phyloP scores from a whole-genome alignment of 73 alveolate genomes.

The Halteria grandinella region DNA sequence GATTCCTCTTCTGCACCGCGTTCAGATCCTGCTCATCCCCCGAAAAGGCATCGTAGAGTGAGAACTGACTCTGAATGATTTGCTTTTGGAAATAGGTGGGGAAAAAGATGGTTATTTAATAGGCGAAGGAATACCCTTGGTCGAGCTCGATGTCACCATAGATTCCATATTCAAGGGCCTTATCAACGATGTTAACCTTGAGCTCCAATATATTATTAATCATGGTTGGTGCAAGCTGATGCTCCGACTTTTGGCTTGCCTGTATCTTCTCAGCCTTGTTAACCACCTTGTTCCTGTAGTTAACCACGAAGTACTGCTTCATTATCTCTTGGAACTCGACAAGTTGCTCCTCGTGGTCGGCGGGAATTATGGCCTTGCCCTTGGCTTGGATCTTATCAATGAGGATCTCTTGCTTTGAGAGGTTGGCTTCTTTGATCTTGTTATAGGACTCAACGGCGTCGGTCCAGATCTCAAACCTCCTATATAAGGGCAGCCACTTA shows the following conservation, averaged over 20 bases:
- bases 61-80: constrained; percentile 54
- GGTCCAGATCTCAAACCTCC: constrained; percentile 50
- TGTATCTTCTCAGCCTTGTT: constrained; percentile 48
- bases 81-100: constrained; percentile 67
- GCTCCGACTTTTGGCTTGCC: constrained; percentile 40
- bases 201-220: constrained; percentile 58
- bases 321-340: constrained; percentile 42
- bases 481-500: constrained; percentile 53
- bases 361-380: constrained; percentile 24
- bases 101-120: constrained; percentile 68
- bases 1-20: constrained; percentile 21
- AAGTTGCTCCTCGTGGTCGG: constrained; percentile 5
- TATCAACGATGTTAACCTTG: constrained; percentile 49
- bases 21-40: constrained; percentile 53
- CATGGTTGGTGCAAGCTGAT: constrained; percentile 58
- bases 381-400: constrained; percentile 10
- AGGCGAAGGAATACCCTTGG: constrained; percentile 74
- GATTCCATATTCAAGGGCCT: constrained; percentile 58
- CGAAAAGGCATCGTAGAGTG: constrained; percentile 60
- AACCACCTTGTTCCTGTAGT: constrained; percentile 19
- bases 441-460: constrained; percentile 38
- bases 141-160: constrained; percentile 74
- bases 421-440: constrained; percentile 6
- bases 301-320: constrained; percentile 23
- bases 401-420: constrained; percentile 33